These are phyloP conservation scores for Saccharum spontaneum DNA, from an alignment of 176 grass and related monocot genomes.

Conservation along the genomic window DNA sequence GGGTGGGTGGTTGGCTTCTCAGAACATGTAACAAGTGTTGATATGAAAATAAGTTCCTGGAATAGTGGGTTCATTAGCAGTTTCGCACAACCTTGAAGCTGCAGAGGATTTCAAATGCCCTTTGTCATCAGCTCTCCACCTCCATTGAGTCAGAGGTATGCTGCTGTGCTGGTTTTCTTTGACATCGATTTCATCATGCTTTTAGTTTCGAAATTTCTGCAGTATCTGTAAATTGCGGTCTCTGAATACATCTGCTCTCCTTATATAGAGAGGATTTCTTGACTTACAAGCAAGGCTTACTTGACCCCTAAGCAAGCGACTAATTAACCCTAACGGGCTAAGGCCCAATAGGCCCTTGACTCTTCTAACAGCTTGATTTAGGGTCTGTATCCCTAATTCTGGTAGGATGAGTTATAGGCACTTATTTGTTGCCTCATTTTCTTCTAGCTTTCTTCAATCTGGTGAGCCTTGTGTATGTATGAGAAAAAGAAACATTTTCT, in stretches of 20 bases:
- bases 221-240: neutral
- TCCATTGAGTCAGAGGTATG: constrained; percentile 15
- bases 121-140: neutral
- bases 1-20: neutral
- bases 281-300: too few relatives aligned
- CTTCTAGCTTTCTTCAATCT: neutral
- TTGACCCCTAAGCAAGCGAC: too few relatives aligned
- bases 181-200: neutral
- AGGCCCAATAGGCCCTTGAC: too few relatives aligned
- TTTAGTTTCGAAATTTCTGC: neutral
- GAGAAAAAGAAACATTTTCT: neutral
- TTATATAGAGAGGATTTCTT: too few relatives aligned
- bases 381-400: neutral
- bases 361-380: neutral
- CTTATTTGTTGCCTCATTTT: neutral
- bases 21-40: neutral
- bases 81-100: neutral
- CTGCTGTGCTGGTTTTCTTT: neutral
- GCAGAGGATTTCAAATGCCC: neutral
- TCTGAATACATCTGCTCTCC: too few relatives aligned
- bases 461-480: neutral
- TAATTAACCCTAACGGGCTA: too few relatives aligned
- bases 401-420: neutral
- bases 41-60: neutral
- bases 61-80: neutral